These are phyloP conservation scores for Populus pruinosa DNA, from an alignment of 345 rosid genomes.

Conservation along the genomic window DNA sequence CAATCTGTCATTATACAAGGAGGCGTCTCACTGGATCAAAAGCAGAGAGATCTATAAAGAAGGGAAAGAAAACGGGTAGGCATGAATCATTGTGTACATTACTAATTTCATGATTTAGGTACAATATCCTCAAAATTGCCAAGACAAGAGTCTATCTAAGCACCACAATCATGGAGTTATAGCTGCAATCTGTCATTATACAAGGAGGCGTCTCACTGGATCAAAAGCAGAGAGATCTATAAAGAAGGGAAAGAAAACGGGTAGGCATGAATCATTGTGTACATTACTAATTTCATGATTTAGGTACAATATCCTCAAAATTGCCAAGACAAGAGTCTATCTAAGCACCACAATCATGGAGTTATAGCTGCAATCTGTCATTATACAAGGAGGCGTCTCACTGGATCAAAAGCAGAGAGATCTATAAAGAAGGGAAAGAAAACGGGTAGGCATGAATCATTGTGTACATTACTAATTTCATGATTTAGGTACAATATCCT, in stretches of 20 bases:
- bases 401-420: neutral
- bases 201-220: neutral
- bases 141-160: slow-evolving; percentile 16
- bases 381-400: neutral
- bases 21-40: neutral
- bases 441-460: neutral
- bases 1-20: neutral
- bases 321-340: slow-evolving; percentile 10
- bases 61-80: neutral
- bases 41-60: neutral
- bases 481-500: slow-evolving; percentile 34
- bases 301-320: slow-evolving; percentile 33
- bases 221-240: neutral
- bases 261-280: neutral
- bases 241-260: neutral
- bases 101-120: slow-evolving; percentile 26
- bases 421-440: no score
- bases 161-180: neutral
- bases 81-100: neutral
- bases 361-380: neutral
- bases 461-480: slow-evolving; percentile 11
- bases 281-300: slow-evolving; percentile 15
- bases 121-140: slow-evolving; percentile 25
- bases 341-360: slow-evolving; percentile 12
- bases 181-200: neutral